Percentiles rank a stretch among this genome's conserved stretches.
Evolutionary conservation across 306 rosid species (phyloP).

Genomic region (Carpinus viminea): DNA sequence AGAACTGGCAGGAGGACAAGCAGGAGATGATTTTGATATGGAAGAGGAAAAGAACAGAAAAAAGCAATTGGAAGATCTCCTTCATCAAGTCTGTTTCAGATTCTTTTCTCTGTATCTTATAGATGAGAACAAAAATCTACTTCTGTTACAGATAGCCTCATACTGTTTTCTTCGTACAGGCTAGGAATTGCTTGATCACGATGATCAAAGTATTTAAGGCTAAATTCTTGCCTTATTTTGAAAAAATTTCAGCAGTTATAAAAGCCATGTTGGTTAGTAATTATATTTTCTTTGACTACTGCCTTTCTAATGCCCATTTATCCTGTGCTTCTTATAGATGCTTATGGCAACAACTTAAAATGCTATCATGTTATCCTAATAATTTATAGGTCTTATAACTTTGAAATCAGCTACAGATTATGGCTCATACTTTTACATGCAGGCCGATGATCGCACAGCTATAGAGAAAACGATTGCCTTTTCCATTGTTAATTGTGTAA

Average conservation of each 20-base stretch:
- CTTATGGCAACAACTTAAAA: no score
- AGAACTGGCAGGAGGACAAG: not conserved
- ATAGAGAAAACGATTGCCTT: constrained; percentile 13
- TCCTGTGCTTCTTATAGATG: no score
- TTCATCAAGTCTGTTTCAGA: constrained; percentile 19
- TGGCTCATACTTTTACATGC: constrained; percentile 16
- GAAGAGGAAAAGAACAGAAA: not conserved
- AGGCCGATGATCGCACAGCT: constrained; percentile 12
- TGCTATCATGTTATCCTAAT: no score
- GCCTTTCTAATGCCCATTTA: not conserved
- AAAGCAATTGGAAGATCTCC: constrained; percentile 10
- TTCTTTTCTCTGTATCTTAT: not conserved
- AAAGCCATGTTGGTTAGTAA: constrained; percentile 16
- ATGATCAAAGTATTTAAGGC: not conserved
- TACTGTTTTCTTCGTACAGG: constrained; percentile 2
- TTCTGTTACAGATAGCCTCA: not conserved
- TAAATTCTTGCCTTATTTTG: constrained; percentile 7
- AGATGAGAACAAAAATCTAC: no score
- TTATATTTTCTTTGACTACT: constrained; percentile 8
- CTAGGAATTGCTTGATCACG: constrained; percentile 2
- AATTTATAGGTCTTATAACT: not conserved
- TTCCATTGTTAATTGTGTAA: constrained; percentile 23
- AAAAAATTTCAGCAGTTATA: not conserved
- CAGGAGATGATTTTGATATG: not conserved
- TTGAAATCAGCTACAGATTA: no score